Conservation (phyloP, 768 basidiomycete species). For the Auriculariales sp. region DNA sequence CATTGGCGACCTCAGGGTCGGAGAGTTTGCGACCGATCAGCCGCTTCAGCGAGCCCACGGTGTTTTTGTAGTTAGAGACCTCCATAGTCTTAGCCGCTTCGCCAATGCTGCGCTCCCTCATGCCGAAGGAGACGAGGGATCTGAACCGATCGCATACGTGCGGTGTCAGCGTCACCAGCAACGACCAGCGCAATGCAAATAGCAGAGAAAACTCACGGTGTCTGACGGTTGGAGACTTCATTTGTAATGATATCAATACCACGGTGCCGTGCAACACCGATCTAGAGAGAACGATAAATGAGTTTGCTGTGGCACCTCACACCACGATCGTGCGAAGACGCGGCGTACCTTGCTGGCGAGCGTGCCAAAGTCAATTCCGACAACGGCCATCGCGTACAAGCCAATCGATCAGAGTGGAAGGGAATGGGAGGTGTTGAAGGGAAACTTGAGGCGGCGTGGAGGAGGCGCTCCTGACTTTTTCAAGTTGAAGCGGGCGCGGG, state of each 20-base stretch:
- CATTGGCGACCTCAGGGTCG: slow-evolving; percentile 68
- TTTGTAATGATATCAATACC: slow-evolving; percentile 99
- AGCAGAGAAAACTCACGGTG: slow-evolving; percentile 51
- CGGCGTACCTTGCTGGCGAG: slow-evolving; percentile 64
- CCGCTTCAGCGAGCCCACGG: slow-evolving; percentile 83
- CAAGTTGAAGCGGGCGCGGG: neutral
- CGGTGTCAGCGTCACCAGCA: no score
- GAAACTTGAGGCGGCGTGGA: neutral
- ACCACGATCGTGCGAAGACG: slow-evolving; percentile 4
- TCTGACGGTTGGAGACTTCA: slow-evolving; percentile 93
- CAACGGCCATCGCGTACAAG: slow-evolving; percentile 58
- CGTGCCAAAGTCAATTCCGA: slow-evolving; percentile 88
- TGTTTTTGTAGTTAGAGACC: slow-evolving; percentile 96
- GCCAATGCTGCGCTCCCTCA: slow-evolving; percentile 81
- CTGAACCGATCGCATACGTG: slow-evolving; percentile 23
- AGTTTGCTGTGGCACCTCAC: slow-evolving; percentile 1
- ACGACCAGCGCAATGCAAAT: neutral
- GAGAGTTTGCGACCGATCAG: slow-evolving; percentile 67
- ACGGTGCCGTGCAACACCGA: slow-evolving; percentile 88
- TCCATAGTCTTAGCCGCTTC: slow-evolving; percentile 96
- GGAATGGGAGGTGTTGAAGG: neutral
- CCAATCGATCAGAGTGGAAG: slow-evolving; percentile 7
- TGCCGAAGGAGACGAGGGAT: slow-evolving; percentile 88
- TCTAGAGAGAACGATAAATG: slow-evolving; percentile 29
- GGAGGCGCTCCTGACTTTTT: neutral